Evolutionary conservation across 352 stramenopile species (phyloP).

Genomic region (Phytopythium ostracodes): DNA sequence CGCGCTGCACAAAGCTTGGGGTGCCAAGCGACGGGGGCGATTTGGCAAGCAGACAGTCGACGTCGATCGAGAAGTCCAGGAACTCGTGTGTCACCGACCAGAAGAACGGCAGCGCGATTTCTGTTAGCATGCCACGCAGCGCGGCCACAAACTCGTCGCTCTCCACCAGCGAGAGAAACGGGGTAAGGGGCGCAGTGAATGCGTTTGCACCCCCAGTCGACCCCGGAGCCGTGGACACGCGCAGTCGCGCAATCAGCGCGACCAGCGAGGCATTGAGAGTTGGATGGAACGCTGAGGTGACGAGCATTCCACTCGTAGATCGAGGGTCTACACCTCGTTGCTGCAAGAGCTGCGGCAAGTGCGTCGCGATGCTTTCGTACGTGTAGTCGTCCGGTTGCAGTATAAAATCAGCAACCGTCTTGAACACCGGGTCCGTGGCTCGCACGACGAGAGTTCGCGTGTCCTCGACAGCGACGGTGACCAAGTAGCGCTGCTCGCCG

Average conservation of each 20-base stretch:
- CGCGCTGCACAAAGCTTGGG: conserved; percentile 54
- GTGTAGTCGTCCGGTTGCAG: conserved; percentile 44
- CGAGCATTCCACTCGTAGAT: conserved; percentile 8
- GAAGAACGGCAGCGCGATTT: conserved; percentile 56
- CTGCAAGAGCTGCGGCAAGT: neutral
- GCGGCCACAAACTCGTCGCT: conserved; percentile 41
- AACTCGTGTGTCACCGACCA: conserved; percentile 46
- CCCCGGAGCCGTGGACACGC: conserved; percentile 14
- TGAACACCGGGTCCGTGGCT: conserved; percentile 49
- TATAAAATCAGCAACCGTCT: conserved; percentile 48
- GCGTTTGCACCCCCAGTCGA: neutral
- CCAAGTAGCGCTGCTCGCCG: conserved; percentile 41
- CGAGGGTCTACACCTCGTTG: neutral
- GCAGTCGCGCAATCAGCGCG: conserved; percentile 27
- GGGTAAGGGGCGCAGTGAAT: neutral
- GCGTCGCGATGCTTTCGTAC: neutral
- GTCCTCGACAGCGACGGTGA: conserved; percentile 32
- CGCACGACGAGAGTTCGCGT: conserved; percentile 30
- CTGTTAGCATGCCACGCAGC: conserved; percentile 35
- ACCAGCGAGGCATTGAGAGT: conserved; percentile 31
- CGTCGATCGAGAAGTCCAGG: conserved; percentile 62
- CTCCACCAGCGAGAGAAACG: conserved; percentile 54
- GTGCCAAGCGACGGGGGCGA: conserved; percentile 22
- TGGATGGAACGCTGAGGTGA: conserved; percentile 36
- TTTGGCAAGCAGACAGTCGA: conserved; percentile 29